phyloP scores from a whole-genome alignment of 345 rosid species.

The Bruguiera sexangula region DNA sequence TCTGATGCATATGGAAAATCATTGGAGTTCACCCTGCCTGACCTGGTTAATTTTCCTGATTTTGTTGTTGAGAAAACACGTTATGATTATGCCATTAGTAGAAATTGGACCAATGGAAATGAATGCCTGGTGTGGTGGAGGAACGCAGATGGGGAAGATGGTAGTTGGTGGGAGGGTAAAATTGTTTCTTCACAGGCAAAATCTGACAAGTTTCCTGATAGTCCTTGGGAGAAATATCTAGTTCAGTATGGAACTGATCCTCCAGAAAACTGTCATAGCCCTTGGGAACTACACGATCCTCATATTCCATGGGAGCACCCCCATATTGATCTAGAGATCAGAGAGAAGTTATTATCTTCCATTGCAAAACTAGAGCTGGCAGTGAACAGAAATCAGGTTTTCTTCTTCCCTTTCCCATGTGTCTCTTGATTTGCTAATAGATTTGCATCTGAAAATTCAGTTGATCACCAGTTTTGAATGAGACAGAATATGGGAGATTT shows the following conservation, averaged over 20 bases:
- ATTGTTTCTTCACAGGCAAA: conserved; percentile 22
- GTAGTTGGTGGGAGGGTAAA: conserved; percentile 30
- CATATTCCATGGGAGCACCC: conserved; percentile 21
- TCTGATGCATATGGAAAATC: conserved; percentile 12
- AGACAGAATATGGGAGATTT: background rate
- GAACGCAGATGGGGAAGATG: conserved; percentile 26
- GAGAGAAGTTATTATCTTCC: conserved; percentile 12
- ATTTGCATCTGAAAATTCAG: conserved; percentile 3
- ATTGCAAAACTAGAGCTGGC: conserved; percentile 16
- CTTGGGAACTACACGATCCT: conserved; percentile 31
- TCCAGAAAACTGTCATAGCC: conserved; percentile 14
- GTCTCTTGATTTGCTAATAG: background rate
- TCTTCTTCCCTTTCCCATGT: background rate
- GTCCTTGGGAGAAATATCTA: conserved; percentile 29
- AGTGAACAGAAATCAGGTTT: conserved; percentile 13
- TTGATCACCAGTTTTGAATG: background rate
- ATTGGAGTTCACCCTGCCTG: conserved; percentile 25
- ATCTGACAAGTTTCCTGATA: conserved; percentile 22
- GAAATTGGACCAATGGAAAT: conserved; percentile 20
- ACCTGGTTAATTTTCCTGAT: conserved; percentile 27
- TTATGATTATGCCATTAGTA: conserved; percentile 27
- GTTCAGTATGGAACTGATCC: conserved; percentile 13
- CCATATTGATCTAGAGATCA: conserved; percentile 10
- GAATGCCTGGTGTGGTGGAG: conserved; percentile 30
- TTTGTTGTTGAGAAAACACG: conserved; percentile 28